These are phyloP conservation scores for Orbilia oligospora DNA, from an alignment of 2,329 filamentous ascomycete species.

Conservation along the genomic window DNA sequence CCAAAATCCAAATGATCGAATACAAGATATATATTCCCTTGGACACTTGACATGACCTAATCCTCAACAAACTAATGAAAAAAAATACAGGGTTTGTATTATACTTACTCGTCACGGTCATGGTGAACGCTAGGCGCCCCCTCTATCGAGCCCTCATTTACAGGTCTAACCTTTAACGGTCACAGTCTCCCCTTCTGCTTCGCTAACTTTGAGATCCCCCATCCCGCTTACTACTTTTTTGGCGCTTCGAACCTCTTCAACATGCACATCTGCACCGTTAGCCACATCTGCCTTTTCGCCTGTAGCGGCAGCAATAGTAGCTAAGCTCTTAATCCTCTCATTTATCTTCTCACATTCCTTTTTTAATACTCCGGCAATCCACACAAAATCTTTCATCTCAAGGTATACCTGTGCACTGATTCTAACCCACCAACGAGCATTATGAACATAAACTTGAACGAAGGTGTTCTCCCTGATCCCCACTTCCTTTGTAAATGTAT, in stretches of 20 bases:
- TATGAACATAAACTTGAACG: slow-evolving; percentile 73
- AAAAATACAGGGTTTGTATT: slow-evolving; percentile 10
- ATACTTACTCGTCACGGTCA: slow-evolving; percentile 3
- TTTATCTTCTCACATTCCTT: slow-evolving; percentile 66
- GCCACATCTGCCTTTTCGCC: neutral
- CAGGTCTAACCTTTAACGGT: slow-evolving; percentile 10
- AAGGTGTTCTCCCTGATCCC: slow-evolving; percentile 69
- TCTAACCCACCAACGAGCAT: slow-evolving; percentile 77
- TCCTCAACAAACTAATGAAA: neutral
- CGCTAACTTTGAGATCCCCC: slow-evolving; percentile 44
- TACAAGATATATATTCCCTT: neutral
- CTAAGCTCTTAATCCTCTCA: slow-evolving; percentile 72
- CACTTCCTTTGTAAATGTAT: slow-evolving; percentile 67
- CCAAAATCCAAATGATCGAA: no score
- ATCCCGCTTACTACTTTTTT: slow-evolving; percentile 18
- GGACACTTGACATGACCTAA: neutral
- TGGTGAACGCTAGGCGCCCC: neutral
- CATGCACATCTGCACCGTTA: slow-evolving; percentile 70
- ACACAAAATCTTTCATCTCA: slow-evolving; percentile 83
- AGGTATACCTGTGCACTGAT: slow-evolving; percentile 87
- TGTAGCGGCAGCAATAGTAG: slow-evolving; percentile 66
- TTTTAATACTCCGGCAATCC: slow-evolving; percentile 73
- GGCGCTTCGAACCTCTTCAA: slow-evolving; percentile 66
- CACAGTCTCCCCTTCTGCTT: slow-evolving; percentile 10
- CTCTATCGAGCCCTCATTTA: neutral